phyloP scores from a whole-genome alignment of 208 protist genomes.

The Acanthamoeba triangularis region DNA sequence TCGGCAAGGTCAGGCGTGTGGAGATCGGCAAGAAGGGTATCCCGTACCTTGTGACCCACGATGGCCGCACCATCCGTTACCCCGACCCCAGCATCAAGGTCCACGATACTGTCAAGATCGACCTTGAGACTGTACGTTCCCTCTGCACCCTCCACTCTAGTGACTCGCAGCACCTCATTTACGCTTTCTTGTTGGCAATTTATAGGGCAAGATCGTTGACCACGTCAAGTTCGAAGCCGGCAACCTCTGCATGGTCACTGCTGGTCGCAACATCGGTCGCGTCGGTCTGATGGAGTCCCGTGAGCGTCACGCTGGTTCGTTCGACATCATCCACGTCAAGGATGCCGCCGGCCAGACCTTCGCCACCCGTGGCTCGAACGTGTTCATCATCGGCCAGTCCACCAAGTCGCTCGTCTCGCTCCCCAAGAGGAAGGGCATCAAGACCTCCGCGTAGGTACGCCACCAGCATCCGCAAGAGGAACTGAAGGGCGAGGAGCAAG shows the following conservation, averaged over 20 bases:
- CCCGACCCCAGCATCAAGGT: slow-evolving; percentile 97
- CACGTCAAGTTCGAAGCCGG: slow-evolving; percentile 93
- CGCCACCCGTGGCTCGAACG: slow-evolving; percentile 98
- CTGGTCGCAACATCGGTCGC: slow-evolving; percentile 98
- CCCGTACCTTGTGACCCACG: slow-evolving; percentile 98
- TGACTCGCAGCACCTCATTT: slow-evolving; percentile 75
- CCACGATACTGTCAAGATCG: slow-evolving; percentile 98
- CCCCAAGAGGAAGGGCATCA: slow-evolving; percentile 97
- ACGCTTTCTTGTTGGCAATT: slow-evolving; percentile 29
- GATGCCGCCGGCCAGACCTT: slow-evolving; percentile 95
- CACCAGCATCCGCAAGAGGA: slow-evolving; percentile 85
- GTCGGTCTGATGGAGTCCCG: slow-evolving; percentile 97
- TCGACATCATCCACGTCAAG: slow-evolving; percentile 98
- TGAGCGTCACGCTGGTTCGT: slow-evolving; percentile 95
- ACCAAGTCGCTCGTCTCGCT: slow-evolving; percentile 95
- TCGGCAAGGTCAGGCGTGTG: slow-evolving; percentile 96
- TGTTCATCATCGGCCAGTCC: slow-evolving; percentile 99
- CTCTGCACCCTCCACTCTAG: slow-evolving; percentile 88
- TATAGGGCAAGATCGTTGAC: slow-evolving; percentile 77
- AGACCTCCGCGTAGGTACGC: no score
- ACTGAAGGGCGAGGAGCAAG: not conserved
- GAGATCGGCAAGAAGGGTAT: slow-evolving; percentile 96
- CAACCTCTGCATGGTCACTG: slow-evolving; percentile 98
- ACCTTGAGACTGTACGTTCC: slow-evolving; percentile 97
- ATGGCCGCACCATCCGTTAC: slow-evolving; percentile 99